Percentiles rank a stretch among this genome's conserved stretches.
Conservation (phyloP, 805 yeast species). For the Spathaspora sp. region DNA sequence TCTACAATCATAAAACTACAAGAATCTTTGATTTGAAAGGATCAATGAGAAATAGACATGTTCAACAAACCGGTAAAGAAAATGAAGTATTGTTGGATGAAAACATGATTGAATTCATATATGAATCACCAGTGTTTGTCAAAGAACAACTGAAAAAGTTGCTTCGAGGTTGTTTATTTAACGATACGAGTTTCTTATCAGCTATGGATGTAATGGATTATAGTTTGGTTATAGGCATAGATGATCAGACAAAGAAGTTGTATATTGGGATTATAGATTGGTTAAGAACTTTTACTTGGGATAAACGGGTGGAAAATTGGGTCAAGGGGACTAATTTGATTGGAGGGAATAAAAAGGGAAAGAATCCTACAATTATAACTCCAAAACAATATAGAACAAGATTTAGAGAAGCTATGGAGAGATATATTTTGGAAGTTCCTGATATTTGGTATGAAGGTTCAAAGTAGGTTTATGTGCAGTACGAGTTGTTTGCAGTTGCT, state of each 20-base stretch:
- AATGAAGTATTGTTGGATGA: constrained; percentile 94
- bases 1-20: constrained; percentile 75
- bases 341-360: constrained; percentile 74
- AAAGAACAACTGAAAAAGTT: constrained; percentile 86
- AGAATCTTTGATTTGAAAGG: constrained; percentile 95
- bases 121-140: constrained; percentile 92
- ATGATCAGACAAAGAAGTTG: constrained; percentile 54
- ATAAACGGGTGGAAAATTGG: constrained; percentile 96
- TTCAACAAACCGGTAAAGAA: constrained; percentile 91
- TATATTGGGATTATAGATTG: constrained; percentile 95
- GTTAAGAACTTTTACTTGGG: constrained; percentile 97
- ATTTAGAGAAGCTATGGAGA: constrained; percentile 96
- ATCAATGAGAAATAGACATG: constrained; percentile 96
- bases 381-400: constrained; percentile 94
- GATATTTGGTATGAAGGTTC: constrained; percentile 53
- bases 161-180: constrained; percentile 85
- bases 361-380: constrained; percentile 95
- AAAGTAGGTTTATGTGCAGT: background rate
- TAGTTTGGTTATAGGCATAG: constrained; percentile 91
- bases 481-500: too few species aligned
- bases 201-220: constrained; percentile 99
- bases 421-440: constrained; percentile 92
- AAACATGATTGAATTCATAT: constrained; percentile 96
- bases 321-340: constrained; percentile 87
- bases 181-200: constrained; percentile 88